Percentiles rank a stretch among this genome's conserved stretches.
These are phyloP conservation scores for Saprolegnia diclina DNA, from an alignment of 352 stramenopile genomes.

Conservation along the genomic window DNA sequence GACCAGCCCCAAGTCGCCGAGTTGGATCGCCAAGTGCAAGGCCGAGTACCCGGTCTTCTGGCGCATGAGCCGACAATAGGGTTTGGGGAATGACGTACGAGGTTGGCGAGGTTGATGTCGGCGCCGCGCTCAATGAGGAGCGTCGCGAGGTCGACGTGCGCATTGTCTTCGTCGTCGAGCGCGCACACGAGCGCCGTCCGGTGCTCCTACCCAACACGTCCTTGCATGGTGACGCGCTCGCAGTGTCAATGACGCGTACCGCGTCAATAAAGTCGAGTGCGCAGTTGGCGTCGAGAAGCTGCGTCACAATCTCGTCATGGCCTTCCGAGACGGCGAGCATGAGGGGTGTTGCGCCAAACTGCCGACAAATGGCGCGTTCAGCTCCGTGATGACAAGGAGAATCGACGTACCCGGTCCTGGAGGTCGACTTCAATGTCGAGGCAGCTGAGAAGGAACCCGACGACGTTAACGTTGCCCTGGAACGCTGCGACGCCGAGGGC, in stretches of 20 bases:
- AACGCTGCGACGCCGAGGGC: conserved; percentile 1
- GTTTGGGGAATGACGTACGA: conserved; percentile 7
- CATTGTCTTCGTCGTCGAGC: conserved; percentile 13
- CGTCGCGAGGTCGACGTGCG: neutral
- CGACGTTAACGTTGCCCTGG: neutral
- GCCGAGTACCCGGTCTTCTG: neutral
- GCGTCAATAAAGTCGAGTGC: neutral
- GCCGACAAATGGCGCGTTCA: neutral
- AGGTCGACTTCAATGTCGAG: neutral
- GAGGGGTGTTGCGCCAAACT: conserved; percentile 1
- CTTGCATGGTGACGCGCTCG: neutral
- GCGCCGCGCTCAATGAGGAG: neutral
- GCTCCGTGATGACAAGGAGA: neutral
- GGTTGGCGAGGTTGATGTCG: neutral
- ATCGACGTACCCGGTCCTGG: neutral
- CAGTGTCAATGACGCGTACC: neutral
- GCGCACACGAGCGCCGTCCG: conserved; percentile 1
- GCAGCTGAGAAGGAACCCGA: neutral
- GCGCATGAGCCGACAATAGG: neutral
- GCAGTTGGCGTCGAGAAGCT: neutral
- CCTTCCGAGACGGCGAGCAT: conserved; percentile 2
- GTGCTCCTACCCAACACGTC: conserved; percentile 13
- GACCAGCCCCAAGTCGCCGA: neutral
- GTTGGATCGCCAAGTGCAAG: conserved; percentile 10
- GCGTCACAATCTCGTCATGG: neutral